Evolutionary conservation across 768 basidiomycete species (phyloP), one percentile per base, ranked within the genome.

Genomic region (Hygrocybe punicea): DNA sequence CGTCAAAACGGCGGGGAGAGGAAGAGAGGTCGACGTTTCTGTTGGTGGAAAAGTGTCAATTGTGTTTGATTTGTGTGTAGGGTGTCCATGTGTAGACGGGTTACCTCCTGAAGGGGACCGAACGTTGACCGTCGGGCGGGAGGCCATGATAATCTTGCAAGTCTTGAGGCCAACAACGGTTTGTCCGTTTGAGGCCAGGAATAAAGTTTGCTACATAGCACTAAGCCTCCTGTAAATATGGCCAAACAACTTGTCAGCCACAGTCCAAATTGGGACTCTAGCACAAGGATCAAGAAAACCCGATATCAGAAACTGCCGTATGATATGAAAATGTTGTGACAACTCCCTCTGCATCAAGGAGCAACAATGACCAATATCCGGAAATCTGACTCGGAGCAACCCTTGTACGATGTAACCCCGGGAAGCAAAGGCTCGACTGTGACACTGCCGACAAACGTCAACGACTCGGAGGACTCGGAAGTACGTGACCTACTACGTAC

Each of bases 1-100:
- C 67, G 93, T 95, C 70, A 99, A 80, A 71, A 99, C 97, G 68
- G 93, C 93, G 52, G 96, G 93, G 66, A 95, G 89, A 56, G 92
- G 90, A 53, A 95, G 85, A 47, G 93, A 96, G 73, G 83, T 80
- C 40, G 93, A 91, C 44, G 89, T 79, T 83, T 93, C 91, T 91
- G 63, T 34, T 56, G 33, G 25, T 63, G 67, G 53, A 67, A 58
- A 47, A 29, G 39, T 5, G 37, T 64, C 13, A 48, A 51, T 25
- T 51, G 10, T 24, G 35, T 17, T 10, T 8, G n/a, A n/a, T n/a
- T n/a, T n/a, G n/a, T n/a, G n/a, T n/a, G n/a, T n/a, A n/a, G n/a
- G n/a, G 24, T 24, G 44, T 34, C 14, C n/a, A 13, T 11, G 47
- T 1, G 8, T 42, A 25, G 55, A 53, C 24, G 39, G 69, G 79